phyloP scores from a whole-genome alignment of 179 eudicot genomes.

The Beta macrorhiza region DNA sequence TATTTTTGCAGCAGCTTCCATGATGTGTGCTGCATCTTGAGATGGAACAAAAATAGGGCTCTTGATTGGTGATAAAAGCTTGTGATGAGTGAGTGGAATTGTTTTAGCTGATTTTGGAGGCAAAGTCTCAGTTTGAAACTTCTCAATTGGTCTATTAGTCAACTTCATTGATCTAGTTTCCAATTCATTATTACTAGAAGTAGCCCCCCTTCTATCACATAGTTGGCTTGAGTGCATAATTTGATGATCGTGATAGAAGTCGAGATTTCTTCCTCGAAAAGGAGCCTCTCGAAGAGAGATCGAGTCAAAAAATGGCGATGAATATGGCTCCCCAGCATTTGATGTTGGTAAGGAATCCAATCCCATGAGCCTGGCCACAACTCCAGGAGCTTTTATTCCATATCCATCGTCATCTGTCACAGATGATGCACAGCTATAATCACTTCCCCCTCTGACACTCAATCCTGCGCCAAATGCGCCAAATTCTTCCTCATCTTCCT shows the following conservation, averaged over 20 bases:
- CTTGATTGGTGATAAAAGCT: slow-evolving; percentile 90
- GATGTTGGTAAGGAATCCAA: slow-evolving; percentile 80
- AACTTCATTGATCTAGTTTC: slow-evolving; percentile 44
- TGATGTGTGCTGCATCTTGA: slow-evolving; percentile 72
- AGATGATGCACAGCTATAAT: slow-evolving; percentile 82
- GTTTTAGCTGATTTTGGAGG: slow-evolving; percentile 93
- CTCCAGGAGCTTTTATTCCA: slow-evolving; percentile 67
- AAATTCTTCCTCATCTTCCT: slow-evolving; percentile 54
- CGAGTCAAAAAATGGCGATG: slow-evolving; percentile 55
- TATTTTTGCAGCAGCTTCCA: slow-evolving; percentile 90
- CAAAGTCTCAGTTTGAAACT: slow-evolving; percentile 74
- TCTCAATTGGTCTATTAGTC: slow-evolving; percentile 56
- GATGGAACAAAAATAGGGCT: slow-evolving; percentile 61
- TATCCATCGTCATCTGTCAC: slow-evolving; percentile 74
- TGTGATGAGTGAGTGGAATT: slow-evolving; percentile 75
- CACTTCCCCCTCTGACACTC: slow-evolving; percentile 68
- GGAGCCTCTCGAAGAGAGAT: slow-evolving; percentile 56
- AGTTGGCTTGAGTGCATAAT: slow-evolving; percentile 39
- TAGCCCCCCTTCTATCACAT: slow-evolving; percentile 38
- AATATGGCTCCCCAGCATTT: slow-evolving; percentile 44
- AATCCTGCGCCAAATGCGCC: slow-evolving; percentile 43
- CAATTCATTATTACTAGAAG: slow-evolving; percentile 24
- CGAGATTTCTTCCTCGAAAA: slow-evolving; percentile 39
- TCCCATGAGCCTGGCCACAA: slow-evolving; percentile 97
- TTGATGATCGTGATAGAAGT: slow-evolving; percentile 42